Base-by-base conservation (phyloP, 306 rosid species). In the Cicer yamashitae region DNA sequence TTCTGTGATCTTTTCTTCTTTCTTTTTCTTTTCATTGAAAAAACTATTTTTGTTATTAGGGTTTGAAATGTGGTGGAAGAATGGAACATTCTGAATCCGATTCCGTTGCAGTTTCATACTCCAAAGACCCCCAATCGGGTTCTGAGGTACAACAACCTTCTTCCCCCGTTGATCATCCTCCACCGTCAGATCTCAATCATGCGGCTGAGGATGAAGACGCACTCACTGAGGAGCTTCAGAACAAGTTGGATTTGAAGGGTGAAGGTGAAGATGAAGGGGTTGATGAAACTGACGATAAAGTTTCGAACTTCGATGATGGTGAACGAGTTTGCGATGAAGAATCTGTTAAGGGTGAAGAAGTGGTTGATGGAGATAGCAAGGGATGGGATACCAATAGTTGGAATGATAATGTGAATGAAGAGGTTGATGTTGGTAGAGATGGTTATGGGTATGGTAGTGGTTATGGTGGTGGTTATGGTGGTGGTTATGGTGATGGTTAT, bases 21-120 rank as follows among this genome's bases (percentile, higher is more conserved):
- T 25, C 44, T 22, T 1, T 25, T 7, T 13, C 30, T 18, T 9
- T 41, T 38, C 15, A 34, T n/a, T 53, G 30, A 30, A 13, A 69
- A 64, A 46, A 18, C 65, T 47, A 14, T 61, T 20, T 47, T 47
- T 38, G 11, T 65, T 82, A n/a, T 88, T 94, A 96, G 99, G 99
- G 97, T 84, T 89, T 92, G 97, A 92, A 89, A 96, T 90, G 98
- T 92, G 93, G 91, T 86, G 83, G 89, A 81, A 90, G 79, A 82
- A 96, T 92, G 99, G 93, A 83, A 70, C 79, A 62, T 77, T 84
- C 88, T 88, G 88, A 92, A 84, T 81, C 87, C 25, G 79, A 82
- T 54, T 77, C 69, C 7, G 74, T 52, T 46, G 13, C 79, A 12
- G 51, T 75, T 25, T 58, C 82, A 15, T 68, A 67, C 73, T 43